Conservation (phyloP, 345 rosid species). For the Eucalyptus dawsonii region DNA sequence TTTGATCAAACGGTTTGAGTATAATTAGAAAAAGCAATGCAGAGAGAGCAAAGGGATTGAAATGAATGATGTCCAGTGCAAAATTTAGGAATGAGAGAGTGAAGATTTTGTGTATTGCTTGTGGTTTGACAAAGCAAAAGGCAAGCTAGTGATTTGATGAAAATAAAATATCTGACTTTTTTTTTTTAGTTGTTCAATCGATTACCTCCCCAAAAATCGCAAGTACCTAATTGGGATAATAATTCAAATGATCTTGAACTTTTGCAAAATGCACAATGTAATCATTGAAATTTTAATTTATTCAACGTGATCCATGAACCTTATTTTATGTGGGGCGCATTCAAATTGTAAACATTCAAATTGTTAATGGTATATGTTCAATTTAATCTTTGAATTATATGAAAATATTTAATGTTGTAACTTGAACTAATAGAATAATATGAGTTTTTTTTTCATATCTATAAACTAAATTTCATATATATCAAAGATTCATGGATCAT, state of each 20-base stretch:
- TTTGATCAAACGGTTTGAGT: not conserved
- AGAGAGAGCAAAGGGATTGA: not conserved
- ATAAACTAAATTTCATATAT: no score
- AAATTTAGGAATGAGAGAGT: not conserved
- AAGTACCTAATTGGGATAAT: not conserved
- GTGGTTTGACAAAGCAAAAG: not conserved
- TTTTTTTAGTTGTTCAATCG: not conserved
- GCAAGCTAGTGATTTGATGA: not conserved
- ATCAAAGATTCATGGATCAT: no score
- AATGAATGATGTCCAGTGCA: not conserved
- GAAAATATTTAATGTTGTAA: no score
- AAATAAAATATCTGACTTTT: not conserved
- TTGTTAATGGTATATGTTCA: not conserved
- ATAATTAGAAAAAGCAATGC: not conserved
- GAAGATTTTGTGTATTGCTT: not conserved
- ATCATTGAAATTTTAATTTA: no score
- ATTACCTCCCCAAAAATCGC: not conserved
- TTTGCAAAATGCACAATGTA: not conserved
- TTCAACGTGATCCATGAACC: fast-evolving
- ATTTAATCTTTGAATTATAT: no score
- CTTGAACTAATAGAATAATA: no score
- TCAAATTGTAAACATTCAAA: no score
- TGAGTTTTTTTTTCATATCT: no score
- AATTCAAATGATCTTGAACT: not conserved
- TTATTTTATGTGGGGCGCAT: not conserved